Evolutionary conservation across 139 green algal genomes (phyloP), one percentile per base, ranked within the genome.

Genomic region (Chlamydomonas asymmetrica): DNA sequence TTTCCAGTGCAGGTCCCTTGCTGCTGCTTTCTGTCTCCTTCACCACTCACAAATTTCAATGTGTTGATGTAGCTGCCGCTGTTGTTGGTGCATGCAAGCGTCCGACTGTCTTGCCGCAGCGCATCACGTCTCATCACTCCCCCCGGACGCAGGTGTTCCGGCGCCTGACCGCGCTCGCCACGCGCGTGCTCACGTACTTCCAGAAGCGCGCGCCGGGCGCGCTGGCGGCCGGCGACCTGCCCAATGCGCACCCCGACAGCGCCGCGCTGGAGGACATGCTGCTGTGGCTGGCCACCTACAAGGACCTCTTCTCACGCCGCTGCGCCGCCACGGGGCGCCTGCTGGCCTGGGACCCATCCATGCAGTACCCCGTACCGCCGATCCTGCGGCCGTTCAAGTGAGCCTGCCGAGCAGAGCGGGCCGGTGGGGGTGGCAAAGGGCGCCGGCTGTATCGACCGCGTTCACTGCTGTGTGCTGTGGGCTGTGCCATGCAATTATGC

Each of bases 211-310:
- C 71, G 27, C 73, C 65, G 23, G 48, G 66, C n/a, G 56, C 50
- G 9, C 45, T 59, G 43, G 63, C 61, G 49, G 56, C 78, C 41
- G 63, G 34, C 60, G 45, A 29, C 45, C 57, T 32, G 39, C 35
- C n/a, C n/a, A n/a, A n/a, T n/a, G n/a, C n/a, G n/a, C n/a, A n/a
- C n/a, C n/a, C n/a, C n/a, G n/a, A n/a, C n/a, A n/a, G n/a, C n/a
- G n/a, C n/a, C n/a, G 73, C 80, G 0, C 75, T 92, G 40, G 85
- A 92, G 75, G 74, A 86, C 35, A 45, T 91, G 49, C 77, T 92
- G 65, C 78, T 91, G 39, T 92, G 88, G 88, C 72, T 91, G 66
- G 57, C 77, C 25, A 79, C 54, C 34, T 88, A 82, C 62, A 62
- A 78, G 5, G 84, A 92, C 66, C 34, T 92, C 35, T 91, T 92